A percentile compares a stretch with the other conserved stretches of the same genome.
Conservation (phyloP, 345 rosid genomes). For the Hevea brasiliensis region DNA sequence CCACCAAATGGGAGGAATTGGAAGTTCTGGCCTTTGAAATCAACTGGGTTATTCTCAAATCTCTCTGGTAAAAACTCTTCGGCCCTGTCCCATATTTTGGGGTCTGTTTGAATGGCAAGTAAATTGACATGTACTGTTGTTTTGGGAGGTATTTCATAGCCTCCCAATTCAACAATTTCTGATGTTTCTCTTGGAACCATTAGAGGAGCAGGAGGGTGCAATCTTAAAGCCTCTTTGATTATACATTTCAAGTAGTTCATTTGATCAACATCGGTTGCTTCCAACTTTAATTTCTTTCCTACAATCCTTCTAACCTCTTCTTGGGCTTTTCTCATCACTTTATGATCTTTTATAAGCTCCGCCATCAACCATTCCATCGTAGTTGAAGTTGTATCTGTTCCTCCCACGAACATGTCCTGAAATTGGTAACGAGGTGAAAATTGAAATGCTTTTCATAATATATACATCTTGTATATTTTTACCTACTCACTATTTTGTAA, state of each 20-base stretch:
- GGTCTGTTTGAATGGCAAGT: conserved; percentile 24
- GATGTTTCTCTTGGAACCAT: conserved; percentile 30
- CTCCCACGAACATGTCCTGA: conserved; percentile 37
- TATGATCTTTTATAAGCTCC: conserved; percentile 18
- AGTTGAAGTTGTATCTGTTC: conserved; percentile 29
- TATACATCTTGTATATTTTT: too few species aligned
- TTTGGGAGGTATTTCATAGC: conserved; percentile 18
- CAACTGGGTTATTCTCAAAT: conserved; percentile 14
- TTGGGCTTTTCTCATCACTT: conserved; percentile 18
- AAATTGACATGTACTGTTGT: conserved; percentile 25
- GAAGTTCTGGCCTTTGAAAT: conserved; percentile 6
- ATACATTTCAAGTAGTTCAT: conserved; percentile 18
- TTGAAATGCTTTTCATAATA: too few species aligned
- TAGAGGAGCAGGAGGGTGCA: conserved; percentile 29
- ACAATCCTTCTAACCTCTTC: conserved; percentile 27
- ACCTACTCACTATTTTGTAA: too few species aligned
- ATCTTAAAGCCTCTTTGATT: conserved; percentile 29
- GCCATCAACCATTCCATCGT: conserved; percentile 33
- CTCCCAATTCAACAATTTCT: not conserved
- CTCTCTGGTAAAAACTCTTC: conserved; percentile 27
- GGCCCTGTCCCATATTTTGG: conserved; percentile 15
- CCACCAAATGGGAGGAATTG: conserved; percentile 25
- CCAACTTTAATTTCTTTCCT: conserved; percentile 2
- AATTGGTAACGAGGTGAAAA: not conserved
- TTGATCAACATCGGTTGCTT: conserved; percentile 5